phyloP scores from a whole-genome alignment of 495 filamentous ascomycete species.

The Parachaetomium inaequale region DNA sequence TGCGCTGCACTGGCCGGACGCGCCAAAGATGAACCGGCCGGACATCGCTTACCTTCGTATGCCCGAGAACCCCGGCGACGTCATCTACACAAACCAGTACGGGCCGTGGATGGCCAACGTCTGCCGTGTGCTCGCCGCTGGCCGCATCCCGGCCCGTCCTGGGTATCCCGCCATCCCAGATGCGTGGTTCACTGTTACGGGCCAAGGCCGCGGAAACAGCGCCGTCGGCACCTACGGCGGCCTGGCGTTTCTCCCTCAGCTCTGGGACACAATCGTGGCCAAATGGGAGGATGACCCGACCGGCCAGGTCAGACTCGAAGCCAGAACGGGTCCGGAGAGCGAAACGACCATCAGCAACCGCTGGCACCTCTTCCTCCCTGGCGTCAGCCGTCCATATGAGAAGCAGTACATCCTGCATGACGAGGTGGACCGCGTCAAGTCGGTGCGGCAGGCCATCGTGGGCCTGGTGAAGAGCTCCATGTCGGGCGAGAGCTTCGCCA shows the following conservation, averaged over 20 bases:
- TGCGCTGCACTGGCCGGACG: conserved; percentile 20
- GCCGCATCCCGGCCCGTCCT: conserved; percentile 22
- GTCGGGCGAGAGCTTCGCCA: not conserved
- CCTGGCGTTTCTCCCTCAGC: conserved; percentile 10
- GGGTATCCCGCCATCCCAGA: conserved; percentile 27
- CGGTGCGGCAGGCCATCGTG: conserved; percentile 3
- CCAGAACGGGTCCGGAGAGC: not conserved
- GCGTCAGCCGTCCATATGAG: not conserved
- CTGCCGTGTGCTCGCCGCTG: conserved; percentile 25
- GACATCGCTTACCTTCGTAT: conserved; percentile 34
- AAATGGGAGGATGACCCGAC: not conserved
- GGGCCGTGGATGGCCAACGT: conserved; percentile 19
- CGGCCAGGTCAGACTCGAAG: not conserved
- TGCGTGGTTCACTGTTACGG: conserved; percentile 19
- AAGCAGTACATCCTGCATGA: conserved; percentile 9
- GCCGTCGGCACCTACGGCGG: conserved; percentile 23
- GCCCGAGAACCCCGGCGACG: conserved; percentile 13
- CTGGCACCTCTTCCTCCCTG: conserved; percentile 24
- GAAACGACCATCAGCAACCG: conserved; percentile 11
- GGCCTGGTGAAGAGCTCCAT: conserved; percentile 3
- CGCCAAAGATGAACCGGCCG: conserved; percentile 13
- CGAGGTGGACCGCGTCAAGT: not conserved
- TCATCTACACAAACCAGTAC: conserved; percentile 21
- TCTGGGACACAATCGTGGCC: conserved; percentile 15
- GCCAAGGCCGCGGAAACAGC: not conserved